These are phyloP conservation scores for Xylaria hypoxylon DNA, from an alignment of 2,329 filamentous ascomycete genomes.

Conservation along the genomic window DNA sequence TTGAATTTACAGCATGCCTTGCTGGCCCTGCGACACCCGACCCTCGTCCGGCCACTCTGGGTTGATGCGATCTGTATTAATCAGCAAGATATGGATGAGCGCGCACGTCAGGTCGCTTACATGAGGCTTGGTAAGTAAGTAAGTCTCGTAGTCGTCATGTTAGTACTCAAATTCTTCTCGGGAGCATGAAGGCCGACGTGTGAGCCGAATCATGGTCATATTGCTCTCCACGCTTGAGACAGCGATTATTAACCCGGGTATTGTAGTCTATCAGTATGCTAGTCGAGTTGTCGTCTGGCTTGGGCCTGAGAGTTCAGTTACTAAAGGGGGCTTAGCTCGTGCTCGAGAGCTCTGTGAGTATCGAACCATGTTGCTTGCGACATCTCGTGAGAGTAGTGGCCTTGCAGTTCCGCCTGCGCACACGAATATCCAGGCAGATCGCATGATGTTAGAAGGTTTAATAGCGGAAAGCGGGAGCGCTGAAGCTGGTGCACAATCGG, in stretches of 20 bases:
- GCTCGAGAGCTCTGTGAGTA: conserved; percentile 25
- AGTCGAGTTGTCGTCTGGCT: conserved; percentile 23
- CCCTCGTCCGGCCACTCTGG: conserved; percentile 11
- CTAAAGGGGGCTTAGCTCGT: conserved; percentile 4
- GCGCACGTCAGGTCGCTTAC: conserved; percentile 12
- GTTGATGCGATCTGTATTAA: conserved; percentile 18
- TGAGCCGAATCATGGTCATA: too few species aligned
- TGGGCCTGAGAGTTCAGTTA: conserved; percentile 8
- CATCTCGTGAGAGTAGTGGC: background rate
- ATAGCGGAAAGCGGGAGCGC: conserved; percentile 12
- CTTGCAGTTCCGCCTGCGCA: background rate
- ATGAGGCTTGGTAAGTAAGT: conserved; percentile 24
- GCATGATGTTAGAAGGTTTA: conserved; percentile 15
- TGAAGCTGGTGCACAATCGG: conserved; percentile 2
- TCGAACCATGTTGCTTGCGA: conserved; percentile 1
- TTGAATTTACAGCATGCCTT: conserved; percentile 11
- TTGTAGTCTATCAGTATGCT: conserved; percentile 19
- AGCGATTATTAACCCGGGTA: background rate
- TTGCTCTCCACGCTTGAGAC: background rate
- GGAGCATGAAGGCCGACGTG: background rate
- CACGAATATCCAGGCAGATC: conserved; percentile 4
- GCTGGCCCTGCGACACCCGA: conserved; percentile 11
- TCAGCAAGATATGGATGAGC: conserved; percentile 17
- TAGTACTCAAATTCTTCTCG: background rate
- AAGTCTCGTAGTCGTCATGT: background rate